A percentile compares a stretch with the other conserved stretches of the same genome.
phyloP scores from a whole-genome alignment of 2,329 filamentous ascomycete genomes.

The Penicillium sp. region DNA sequence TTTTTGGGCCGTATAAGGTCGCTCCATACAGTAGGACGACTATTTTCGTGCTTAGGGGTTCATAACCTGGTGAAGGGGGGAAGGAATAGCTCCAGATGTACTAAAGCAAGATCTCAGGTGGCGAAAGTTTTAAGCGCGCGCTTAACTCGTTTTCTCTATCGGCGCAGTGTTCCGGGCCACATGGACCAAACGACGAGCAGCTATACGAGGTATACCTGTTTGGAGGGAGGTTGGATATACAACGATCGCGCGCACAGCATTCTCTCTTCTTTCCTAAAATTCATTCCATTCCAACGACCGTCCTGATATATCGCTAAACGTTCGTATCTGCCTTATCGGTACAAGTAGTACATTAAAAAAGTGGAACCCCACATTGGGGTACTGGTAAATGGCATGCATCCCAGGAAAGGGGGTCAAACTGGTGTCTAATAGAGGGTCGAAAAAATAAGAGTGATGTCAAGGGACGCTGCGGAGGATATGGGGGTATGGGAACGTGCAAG shows the following conservation, averaged over 20 bases:
- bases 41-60: not conserved
- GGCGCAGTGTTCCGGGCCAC: not conserved
- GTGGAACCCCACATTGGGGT: conserved; percentile 13
- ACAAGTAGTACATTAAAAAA: conserved; percentile 29
- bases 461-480: not conserved
- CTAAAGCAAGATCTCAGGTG: conserved; percentile 12
- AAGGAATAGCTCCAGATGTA: not conserved
- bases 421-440: not conserved
- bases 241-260: not conserved
- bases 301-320: conserved; percentile 21
- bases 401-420: conserved; percentile 5
- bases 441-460: not conserved
- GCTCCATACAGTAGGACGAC: not conserved
- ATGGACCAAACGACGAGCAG: not conserved
- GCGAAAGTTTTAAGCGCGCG: conserved; percentile 27
- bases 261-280: conserved; percentile 34
- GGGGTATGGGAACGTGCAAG: not conserved
- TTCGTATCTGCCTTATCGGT: conserved; percentile 28
- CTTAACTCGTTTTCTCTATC: conserved; percentile 12
- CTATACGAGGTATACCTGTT: not conserved
- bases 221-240: not conserved
- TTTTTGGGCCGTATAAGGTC: too few relatives aligned
- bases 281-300: conserved; percentile 25
- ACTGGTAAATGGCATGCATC: conserved; percentile 8
- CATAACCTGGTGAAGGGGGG: not conserved